phyloP scores from a whole-genome alignment of 768 basidiomycete species.

The Scleroderma citrinum region DNA sequence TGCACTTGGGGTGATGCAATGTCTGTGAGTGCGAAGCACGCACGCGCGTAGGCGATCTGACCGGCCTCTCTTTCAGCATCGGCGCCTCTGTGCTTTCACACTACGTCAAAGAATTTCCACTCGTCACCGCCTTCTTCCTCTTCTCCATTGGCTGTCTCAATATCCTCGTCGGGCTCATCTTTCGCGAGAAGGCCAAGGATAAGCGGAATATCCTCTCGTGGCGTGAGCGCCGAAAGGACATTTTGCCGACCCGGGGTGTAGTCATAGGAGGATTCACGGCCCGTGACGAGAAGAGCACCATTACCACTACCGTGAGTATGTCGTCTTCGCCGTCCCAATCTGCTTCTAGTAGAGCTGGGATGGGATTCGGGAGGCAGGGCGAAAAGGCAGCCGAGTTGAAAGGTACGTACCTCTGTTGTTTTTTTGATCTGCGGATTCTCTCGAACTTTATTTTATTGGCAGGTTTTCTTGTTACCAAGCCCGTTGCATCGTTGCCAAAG shows the following conservation, averaged over 20 bases:
- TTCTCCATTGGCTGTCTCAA: conserved; percentile 81
- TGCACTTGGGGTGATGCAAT: conserved; percentile 82
- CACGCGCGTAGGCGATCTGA: neutral
- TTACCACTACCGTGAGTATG: conserved; percentile 10
- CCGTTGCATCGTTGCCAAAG: conserved; percentile 51
- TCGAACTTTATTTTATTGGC: neutral
- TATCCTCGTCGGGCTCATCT: conserved; percentile 75
- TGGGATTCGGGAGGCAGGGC: conserved; percentile 77
- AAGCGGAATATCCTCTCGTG: conserved; percentile 64
- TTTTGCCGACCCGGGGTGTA: conserved; percentile 41
- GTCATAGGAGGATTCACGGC: conserved; percentile 17
- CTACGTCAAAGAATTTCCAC: conserved; percentile 76
- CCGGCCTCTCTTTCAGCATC: conserved; percentile 35
- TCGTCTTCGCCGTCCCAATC: neutral
- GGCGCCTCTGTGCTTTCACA: conserved; percentile 70
- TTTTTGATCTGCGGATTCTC: neutral
- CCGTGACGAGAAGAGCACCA: conserved; percentile 9
- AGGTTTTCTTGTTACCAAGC: conserved; percentile 56
- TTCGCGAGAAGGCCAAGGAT: conserved; percentile 60
- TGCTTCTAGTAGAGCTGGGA: conserved; percentile 36
- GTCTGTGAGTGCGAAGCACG: conserved; percentile 47
- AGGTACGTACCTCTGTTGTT: conserved; percentile 32
- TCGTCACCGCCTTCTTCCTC: conserved; percentile 82
- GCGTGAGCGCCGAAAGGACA: conserved; percentile 51
- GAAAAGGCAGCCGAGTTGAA: conserved; percentile 70